Evolutionary conservation across 2,329 filamentous ascomycete species (phyloP).

Genomic region (Hypoxylon sp.): DNA sequence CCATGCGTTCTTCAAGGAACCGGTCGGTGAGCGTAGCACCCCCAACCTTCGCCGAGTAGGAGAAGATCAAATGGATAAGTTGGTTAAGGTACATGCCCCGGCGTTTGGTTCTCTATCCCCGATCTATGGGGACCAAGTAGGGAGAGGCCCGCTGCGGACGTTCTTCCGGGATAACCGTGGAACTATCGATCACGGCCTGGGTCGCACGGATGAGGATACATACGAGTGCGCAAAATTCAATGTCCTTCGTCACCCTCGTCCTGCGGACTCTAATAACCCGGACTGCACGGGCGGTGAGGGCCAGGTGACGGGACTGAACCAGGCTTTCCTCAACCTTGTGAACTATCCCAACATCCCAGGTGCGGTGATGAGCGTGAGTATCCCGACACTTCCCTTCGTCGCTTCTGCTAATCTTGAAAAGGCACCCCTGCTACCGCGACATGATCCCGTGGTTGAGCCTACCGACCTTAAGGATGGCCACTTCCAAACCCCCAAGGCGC

Average conservation of each 20-base stretch:
- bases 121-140: background rate
- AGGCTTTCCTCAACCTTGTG: constrained; percentile 13
- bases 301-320: constrained; percentile 12
- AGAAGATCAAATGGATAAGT: background rate
- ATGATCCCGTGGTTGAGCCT: background rate
- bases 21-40: constrained; percentile 12
- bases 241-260: constrained; percentile 31
- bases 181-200: constrained; percentile 10
- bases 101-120: constrained; percentile 23
- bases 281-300: background rate
- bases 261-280: constrained; percentile 24
- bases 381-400: background rate
- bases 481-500: constrained; percentile 11
- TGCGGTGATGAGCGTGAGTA: constrained; percentile 34
- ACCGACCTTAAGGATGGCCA: background rate
- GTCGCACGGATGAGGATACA: constrained; percentile 3
- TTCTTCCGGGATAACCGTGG: constrained; percentile 32
- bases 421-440: constrained; percentile 27
- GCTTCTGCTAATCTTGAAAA: constrained; percentile 19
- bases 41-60: background rate
- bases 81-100: background rate
- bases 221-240: constrained; percentile 44
- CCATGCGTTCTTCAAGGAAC: constrained; percentile 26
- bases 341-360: constrained; percentile 30
- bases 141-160: background rate